These are phyloP conservation scores for Apiotrichum sp. DNA, from an alignment of 1,284 basidiomycete species.

Conservation along the genomic window DNA sequence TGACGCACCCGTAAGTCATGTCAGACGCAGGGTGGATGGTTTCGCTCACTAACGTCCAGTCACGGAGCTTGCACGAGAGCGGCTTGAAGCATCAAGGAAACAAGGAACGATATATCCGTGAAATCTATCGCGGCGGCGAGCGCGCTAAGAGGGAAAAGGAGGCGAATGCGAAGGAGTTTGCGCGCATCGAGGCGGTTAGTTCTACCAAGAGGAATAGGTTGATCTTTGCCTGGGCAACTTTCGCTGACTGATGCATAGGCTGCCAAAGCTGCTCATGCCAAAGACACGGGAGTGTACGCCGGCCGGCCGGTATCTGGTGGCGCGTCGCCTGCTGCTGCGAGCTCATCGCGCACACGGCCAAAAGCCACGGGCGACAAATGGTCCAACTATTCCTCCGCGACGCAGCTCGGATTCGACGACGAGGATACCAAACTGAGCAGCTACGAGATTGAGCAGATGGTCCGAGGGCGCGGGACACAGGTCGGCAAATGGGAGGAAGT, in stretches of 20 bases:
- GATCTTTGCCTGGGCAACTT: too few species aligned
- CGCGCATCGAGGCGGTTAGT: constrained; percentile 70
- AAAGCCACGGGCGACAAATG: constrained; percentile 58
- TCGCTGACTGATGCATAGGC: constrained; percentile 18
- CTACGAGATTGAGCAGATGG: constrained; percentile 56
- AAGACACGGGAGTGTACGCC: constrained; percentile 8
- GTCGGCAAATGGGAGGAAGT: constrained; percentile 82
- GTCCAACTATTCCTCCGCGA: constrained; percentile 79
- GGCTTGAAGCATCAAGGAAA: constrained; percentile 92
- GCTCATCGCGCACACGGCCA: neutral
- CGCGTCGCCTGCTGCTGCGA: neutral
- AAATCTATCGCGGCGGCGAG: constrained; percentile 89
- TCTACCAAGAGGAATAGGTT: too few species aligned
- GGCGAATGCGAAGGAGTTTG: constrained; percentile 81
- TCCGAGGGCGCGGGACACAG: constrained; percentile 59
- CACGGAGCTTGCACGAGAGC: constrained; percentile 84
- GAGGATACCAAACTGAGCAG: constrained; percentile 52
- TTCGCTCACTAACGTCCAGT: constrained; percentile 50
- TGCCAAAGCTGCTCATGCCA: constrained; percentile 26
- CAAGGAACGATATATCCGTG: constrained; percentile 81
- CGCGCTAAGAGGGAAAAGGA: constrained; percentile 77
- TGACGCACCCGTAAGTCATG: constrained; percentile 62
- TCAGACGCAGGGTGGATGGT: constrained; percentile 56
- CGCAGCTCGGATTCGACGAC: constrained; percentile 69
- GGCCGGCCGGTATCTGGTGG: constrained; percentile 3